Evolutionary conservation across 2,329 filamentous ascomycete species (phyloP).

Genomic region (Phyllosticta capitalensis): DNA sequence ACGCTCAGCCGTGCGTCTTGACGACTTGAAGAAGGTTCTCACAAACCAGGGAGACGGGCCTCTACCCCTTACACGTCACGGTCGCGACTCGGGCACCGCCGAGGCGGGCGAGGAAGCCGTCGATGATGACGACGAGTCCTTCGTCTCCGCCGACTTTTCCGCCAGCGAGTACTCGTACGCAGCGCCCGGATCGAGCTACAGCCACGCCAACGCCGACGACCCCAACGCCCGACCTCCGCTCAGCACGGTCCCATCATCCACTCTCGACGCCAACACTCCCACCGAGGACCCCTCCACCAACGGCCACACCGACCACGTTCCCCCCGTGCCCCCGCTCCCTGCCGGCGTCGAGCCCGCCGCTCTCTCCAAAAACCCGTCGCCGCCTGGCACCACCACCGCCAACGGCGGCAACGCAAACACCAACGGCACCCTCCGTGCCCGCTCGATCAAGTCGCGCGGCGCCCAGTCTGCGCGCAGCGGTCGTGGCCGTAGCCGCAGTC

Average conservation of each 20-base stretch:
- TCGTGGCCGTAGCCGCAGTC: slow-evolving; percentile 14
- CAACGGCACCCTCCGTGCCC: not conserved
- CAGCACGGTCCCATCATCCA: not conserved
- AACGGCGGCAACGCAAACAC: not conserved
- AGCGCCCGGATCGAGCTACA: slow-evolving; percentile 1
- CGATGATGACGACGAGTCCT: slow-evolving; percentile 48
- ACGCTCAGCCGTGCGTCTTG: slow-evolving; percentile 32
- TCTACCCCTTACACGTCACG: slow-evolving; percentile 35
- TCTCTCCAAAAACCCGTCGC: not conserved
- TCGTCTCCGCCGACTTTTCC: slow-evolving; percentile 60
- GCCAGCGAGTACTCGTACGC: slow-evolving; percentile 56
- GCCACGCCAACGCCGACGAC: not conserved
- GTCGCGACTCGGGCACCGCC: slow-evolving; percentile 27
- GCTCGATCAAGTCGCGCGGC: slow-evolving; percentile 5
- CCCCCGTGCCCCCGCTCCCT: not conserved
- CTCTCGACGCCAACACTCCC: not conserved
- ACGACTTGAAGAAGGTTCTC: slow-evolving; percentile 38
- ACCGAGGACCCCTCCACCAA: not conserved
- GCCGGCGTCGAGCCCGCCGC: slow-evolving; percentile 3
- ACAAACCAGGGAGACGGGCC: slow-evolving; percentile 31
- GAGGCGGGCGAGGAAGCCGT: slow-evolving; percentile 32
- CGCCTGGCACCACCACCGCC: not conserved
- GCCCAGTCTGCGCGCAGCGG: slow-evolving; percentile 20
- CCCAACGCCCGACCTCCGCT: not conserved
- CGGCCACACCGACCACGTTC: not conserved